Evolutionary conservation across 805 yeast species (phyloP).

Genomic region (Pichia gijzeniarum): DNA sequence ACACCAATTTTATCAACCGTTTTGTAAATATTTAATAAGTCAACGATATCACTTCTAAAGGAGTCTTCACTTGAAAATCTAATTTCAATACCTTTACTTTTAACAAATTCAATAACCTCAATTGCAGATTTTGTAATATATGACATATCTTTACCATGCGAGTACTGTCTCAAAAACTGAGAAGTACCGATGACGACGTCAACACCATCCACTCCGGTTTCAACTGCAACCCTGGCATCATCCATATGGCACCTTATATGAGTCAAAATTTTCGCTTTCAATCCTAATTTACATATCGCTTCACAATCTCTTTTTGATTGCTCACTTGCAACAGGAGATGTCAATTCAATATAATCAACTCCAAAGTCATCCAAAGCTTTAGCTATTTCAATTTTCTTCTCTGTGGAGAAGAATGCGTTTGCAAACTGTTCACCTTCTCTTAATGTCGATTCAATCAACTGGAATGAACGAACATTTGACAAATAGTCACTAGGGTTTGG

Average conservation of each 20-base stretch:
- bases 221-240: constrained; percentile 95
- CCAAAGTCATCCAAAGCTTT: constrained; percentile 96
- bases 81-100: constrained; percentile 93
- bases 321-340: constrained; percentile 97
- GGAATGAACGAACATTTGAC: constrained; percentile 83
- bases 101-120: constrained; percentile 95
- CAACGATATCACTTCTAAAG: constrained; percentile 94
- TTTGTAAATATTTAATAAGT: constrained; percentile 87
- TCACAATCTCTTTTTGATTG: constrained; percentile 92
- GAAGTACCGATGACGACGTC: constrained; percentile 98
- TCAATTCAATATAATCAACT: constrained; percentile 94
- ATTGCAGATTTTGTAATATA: constrained; percentile 93
- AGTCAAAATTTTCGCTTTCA: constrained; percentile 91
- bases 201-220: constrained; percentile 98
- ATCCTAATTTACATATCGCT: constrained; percentile 95
- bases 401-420: constrained; percentile 90
- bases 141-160: constrained; percentile 98
- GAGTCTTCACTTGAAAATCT: constrained; percentile 97
- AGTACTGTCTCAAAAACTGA: constrained; percentile 85
- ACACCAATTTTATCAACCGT: constrained; percentile 97
- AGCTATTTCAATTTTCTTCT: constrained; percentile 94
- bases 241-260: constrained; percentile 99
- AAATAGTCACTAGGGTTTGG: constrained; percentile 91
- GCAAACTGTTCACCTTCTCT: constrained; percentile 99
- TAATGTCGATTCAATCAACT: constrained; percentile 89